Percentiles rank a stretch among this genome's conserved stretches.
phyloP scores from a whole-genome alignment of 2,329 filamentous ascomycete species.

The Sordariomycetes sp. region DNA sequence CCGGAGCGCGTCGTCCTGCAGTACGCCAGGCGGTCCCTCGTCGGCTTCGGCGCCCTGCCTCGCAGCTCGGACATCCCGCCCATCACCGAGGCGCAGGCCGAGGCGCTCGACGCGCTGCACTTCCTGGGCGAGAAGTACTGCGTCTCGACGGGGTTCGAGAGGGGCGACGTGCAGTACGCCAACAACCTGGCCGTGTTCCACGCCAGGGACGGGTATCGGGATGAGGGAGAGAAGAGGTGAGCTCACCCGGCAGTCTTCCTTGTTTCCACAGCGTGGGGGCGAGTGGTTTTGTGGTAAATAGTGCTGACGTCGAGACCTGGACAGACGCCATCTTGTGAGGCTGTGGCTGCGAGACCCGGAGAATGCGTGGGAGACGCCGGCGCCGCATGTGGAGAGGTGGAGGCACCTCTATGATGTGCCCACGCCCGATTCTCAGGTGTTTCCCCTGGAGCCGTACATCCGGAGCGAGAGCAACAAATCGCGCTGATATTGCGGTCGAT shows the following conservation, averaged over 20 bases:
- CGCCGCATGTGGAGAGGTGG: constrained; percentile 34
- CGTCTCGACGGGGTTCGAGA: constrained; percentile 32
- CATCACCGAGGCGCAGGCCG: constrained; percentile 40
- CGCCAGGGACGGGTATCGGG: constrained; percentile 35
- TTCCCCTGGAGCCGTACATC: constrained; percentile 39
- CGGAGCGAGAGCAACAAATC: constrained; percentile 3
- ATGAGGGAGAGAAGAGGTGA: constrained; percentile 31
- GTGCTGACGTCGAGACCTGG: neutral
- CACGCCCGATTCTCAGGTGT: constrained; percentile 37
- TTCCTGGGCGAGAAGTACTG: constrained; percentile 35
- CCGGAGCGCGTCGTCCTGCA: constrained; percentile 48
- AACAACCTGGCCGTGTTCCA: constrained; percentile 47
- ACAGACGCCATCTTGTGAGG: constrained; percentile 27
- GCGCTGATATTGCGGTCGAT: too few relatives aligned
- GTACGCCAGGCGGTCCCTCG: constrained; percentile 23
- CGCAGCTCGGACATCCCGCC: constrained; percentile 43
- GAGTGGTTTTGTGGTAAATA: neutral
- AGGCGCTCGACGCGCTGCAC: constrained; percentile 40
- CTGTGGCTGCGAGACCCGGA: constrained; percentile 40
- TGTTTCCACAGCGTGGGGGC: neutral
- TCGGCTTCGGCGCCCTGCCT: constrained; percentile 18
- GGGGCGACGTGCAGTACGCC: constrained; percentile 42
- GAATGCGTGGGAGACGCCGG: constrained; percentile 35
- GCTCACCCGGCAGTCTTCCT: neutral
- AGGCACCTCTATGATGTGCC: constrained; percentile 40